Evolutionary conservation across 345 rosid species (phyloP).

Genomic region (Eucalyptus brandiana): DNA sequence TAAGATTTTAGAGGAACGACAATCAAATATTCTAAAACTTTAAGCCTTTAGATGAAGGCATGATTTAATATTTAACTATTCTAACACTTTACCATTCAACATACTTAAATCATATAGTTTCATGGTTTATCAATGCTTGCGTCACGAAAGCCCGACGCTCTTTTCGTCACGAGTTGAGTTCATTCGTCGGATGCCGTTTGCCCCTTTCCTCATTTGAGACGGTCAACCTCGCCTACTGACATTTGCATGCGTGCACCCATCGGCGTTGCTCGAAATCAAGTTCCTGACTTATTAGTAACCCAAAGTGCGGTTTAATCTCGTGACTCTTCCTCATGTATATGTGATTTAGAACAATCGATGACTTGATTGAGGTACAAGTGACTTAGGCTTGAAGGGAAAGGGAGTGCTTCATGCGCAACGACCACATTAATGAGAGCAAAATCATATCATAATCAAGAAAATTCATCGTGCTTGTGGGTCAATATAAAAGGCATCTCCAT

Average conservation of each 20-base stretch:
- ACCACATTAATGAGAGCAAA: not conserved
- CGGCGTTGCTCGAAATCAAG: not conserved
- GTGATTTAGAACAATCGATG: not conserved
- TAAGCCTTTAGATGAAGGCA: fast-evolving
- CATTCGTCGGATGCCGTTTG: not conserved
- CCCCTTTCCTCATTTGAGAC: not conserved
- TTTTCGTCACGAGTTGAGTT: not conserved
- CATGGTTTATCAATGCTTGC: not conserved
- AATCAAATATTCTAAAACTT: too few relatives aligned
- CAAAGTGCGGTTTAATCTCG: not conserved
- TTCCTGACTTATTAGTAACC: not conserved
- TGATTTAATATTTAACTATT: too few relatives aligned
- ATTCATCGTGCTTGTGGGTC: not conserved
- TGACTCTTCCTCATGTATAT: not conserved
- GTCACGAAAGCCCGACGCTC: not conserved
- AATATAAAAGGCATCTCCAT: not conserved
- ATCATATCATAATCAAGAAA: not conserved
- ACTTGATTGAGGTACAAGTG: not conserved
- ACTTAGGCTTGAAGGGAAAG: not conserved
- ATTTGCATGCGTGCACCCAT: not conserved
- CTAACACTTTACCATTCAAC: not conserved
- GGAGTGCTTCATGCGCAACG: not conserved
- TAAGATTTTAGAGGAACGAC: too few relatives aligned
- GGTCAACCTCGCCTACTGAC: not conserved
- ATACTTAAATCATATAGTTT: not conserved